phyloP scores from a whole-genome alignment of 805 yeast genomes.

The Zygotorulaspora danielsina region DNA sequence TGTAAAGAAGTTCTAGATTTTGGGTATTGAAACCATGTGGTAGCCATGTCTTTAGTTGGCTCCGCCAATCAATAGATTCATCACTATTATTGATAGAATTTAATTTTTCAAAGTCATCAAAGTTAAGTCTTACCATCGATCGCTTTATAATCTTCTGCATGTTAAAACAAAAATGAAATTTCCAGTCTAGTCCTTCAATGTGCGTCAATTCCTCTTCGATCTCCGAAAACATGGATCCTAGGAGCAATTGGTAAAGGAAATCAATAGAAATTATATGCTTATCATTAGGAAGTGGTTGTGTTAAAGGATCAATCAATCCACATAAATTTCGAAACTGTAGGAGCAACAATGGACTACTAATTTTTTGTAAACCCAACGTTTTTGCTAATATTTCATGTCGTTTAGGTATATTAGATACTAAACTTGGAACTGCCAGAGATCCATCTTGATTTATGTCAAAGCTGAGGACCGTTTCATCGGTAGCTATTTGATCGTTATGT shows the following conservation, averaged over 20 bases:
- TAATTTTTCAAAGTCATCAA: slow-evolving; percentile 26
- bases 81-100: slow-evolving; percentile 22
- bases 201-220: slow-evolving; percentile 13
- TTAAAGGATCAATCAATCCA: slow-evolving; percentile 54
- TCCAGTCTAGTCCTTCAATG: slow-evolving; percentile 23
- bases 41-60: slow-evolving; percentile 37
- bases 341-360: slow-evolving; percentile 20
- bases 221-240: slow-evolving; percentile 39
- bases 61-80: slow-evolving; percentile 26
- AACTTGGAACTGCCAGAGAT: slow-evolving; percentile 19
- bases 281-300: slow-evolving; percentile 65
- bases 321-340: slow-evolving; percentile 33
- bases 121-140: slow-evolving; percentile 25
- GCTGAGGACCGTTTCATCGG: slow-evolving; percentile 18
- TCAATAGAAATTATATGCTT: slow-evolving; percentile 51
- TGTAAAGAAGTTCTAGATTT: slow-evolving; percentile 44
- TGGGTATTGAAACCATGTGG: slow-evolving; percentile 37
- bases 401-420: slow-evolving; percentile 21
- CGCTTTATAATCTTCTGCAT: slow-evolving; percentile 29
- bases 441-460: slow-evolving; percentile 24
- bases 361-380: slow-evolving; percentile 16
- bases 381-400: slow-evolving; percentile 27
- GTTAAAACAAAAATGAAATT: slow-evolving; percentile 27
- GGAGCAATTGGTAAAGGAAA: slow-evolving; percentile 47
- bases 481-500: slow-evolving; percentile 10